phyloP scores from a whole-genome alignment of 2,329 filamentous ascomycete genomes.

The Stagonosporopsis rhizophila region DNA sequence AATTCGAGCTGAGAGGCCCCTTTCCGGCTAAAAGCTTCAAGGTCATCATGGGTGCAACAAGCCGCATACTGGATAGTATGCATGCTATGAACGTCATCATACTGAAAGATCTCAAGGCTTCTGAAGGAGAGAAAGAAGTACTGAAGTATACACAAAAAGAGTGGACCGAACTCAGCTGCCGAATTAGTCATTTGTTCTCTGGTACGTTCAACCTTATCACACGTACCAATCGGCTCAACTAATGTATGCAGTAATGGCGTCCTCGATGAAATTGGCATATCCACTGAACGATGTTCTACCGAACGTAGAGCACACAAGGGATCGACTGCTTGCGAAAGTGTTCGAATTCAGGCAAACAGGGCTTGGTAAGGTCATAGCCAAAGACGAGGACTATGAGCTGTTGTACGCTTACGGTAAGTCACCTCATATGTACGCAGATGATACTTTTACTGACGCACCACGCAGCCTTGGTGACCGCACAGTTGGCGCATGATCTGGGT shows the following conservation, averaged over 20 bases:
- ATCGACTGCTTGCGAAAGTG: conserved; percentile 84
- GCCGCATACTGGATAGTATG: conserved; percentile 88
- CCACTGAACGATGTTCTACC: conserved; percentile 89
- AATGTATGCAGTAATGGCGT: conserved; percentile 72
- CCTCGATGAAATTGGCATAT: conserved; percentile 92
- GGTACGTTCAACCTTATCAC: conserved; percentile 49
- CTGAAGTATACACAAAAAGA: conserved; percentile 81
- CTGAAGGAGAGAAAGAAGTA: conserved; percentile 80
- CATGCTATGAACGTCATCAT: conserved; percentile 96
- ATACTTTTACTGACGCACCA: conserved; percentile 4
- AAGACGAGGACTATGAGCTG: conserved; percentile 85
- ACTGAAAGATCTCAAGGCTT: conserved; percentile 76
- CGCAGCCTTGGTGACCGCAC: conserved; percentile 67
- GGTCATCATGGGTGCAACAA: conserved; percentile 79
- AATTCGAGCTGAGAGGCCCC: conserved; percentile 87
- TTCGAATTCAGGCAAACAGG: conserved; percentile 83
- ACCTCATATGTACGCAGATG: not conserved
- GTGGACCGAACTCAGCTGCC: conserved; percentile 79
- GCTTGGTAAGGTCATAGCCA: conserved; percentile 57
- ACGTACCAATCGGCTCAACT: conserved; percentile 10
- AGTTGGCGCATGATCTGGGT: conserved; percentile 63
- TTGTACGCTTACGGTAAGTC: conserved; percentile 84
- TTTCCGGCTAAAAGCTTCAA: conserved; percentile 79
- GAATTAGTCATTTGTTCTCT: conserved; percentile 85
- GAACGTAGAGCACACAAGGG: conserved; percentile 78